Percentiles rank a stretch among this genome's conserved stretches.
Evolutionary conservation across 305 asterid genomes (phyloP).

Genomic region (Solanum hybrid): DNA sequence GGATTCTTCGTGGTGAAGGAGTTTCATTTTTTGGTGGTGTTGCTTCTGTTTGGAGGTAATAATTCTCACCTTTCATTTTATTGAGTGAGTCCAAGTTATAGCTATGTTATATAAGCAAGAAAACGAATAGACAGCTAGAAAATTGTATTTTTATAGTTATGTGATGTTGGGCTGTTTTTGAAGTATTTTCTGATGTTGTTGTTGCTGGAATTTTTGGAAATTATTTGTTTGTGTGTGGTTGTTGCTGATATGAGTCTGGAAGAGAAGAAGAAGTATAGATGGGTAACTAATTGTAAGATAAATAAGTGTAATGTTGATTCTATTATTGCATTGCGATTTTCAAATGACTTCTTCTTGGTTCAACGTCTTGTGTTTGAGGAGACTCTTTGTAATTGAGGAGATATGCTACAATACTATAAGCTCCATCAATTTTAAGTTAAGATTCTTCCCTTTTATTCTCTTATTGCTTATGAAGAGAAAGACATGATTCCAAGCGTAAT

Average conservation of each 20-base stretch:
- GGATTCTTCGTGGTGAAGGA: neutral
- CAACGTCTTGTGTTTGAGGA: neutral
- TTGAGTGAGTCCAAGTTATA: neutral
- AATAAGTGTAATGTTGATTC: neutral
- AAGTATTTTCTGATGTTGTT: neutral
- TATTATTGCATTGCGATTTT: neutral
- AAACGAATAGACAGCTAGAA: neutral
- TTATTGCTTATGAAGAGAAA: neutral
- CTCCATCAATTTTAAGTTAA: neutral
- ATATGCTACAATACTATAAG: neutral
- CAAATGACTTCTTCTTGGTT: neutral
- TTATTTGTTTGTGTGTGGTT: neutral
- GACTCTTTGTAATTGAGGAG: neutral
- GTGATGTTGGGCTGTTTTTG: neutral
- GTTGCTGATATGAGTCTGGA: neutral
- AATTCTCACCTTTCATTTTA: neutral
- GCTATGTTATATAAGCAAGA: neutral
- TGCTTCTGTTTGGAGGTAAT: neutral
- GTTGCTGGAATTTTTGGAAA: neutral
- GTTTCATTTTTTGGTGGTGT: neutral
- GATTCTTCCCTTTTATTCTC: neutral
- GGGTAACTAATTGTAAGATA: neutral
- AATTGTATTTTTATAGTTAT: neutral
- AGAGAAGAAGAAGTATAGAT: neutral
- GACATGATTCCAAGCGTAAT: neutral